A percentile compares a stretch with the other conserved stretches of the same genome.
Evolutionary conservation across 2,329 filamentous ascomycete genomes (phyloP).

Genomic region (Stachybotrys elegans): DNA sequence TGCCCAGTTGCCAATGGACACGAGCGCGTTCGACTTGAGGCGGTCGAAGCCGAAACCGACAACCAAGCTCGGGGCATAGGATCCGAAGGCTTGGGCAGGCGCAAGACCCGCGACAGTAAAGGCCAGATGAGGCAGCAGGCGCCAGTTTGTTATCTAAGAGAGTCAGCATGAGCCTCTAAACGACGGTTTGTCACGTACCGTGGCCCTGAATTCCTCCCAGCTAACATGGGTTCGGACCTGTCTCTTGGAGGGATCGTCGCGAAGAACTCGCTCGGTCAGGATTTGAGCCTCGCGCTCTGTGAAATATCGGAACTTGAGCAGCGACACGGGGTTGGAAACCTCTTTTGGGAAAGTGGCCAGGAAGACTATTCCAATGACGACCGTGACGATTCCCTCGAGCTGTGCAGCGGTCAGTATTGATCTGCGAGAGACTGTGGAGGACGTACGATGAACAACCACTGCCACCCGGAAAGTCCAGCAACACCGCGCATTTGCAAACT

Average conservation of each 20-base stretch:
- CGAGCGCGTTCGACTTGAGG: slow-evolving; percentile 18
- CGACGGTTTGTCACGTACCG: slow-evolving; percentile 15
- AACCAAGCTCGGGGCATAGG: slow-evolving; percentile 17
- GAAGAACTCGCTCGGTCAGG: slow-evolving; percentile 21
- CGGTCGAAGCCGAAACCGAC: slow-evolving; percentile 24
- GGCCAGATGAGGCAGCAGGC: slow-evolving; percentile 23
- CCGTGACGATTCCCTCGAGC: slow-evolving; percentile 29
- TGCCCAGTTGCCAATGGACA: slow-evolving; percentile 26
- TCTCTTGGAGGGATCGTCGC: slow-evolving; percentile 21
- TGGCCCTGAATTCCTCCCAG: slow-evolving; percentile 22
- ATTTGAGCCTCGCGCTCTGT: slow-evolving; percentile 27
- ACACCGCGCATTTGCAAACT: slow-evolving; percentile 13
- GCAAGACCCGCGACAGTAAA: slow-evolving; percentile 23
- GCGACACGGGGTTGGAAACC: slow-evolving; percentile 19
- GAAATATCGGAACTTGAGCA: slow-evolving; percentile 22
- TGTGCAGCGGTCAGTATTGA: slow-evolving; percentile 6
- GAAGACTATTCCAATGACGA: slow-evolving; percentile 24
- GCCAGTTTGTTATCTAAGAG: slow-evolving; percentile 32
- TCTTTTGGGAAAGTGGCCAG: slow-evolving; percentile 23
- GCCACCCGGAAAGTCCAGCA: slow-evolving; percentile 54
- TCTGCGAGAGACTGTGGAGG: neutral
- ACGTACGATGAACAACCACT: slow-evolving; percentile 54
- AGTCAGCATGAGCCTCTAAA: neutral
- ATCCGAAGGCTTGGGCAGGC: slow-evolving; percentile 15
- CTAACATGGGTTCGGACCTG: slow-evolving; percentile 19